Base-by-base conservation (phyloP, 176 grass and related monocot species). In the Zea luxurians region DNA sequence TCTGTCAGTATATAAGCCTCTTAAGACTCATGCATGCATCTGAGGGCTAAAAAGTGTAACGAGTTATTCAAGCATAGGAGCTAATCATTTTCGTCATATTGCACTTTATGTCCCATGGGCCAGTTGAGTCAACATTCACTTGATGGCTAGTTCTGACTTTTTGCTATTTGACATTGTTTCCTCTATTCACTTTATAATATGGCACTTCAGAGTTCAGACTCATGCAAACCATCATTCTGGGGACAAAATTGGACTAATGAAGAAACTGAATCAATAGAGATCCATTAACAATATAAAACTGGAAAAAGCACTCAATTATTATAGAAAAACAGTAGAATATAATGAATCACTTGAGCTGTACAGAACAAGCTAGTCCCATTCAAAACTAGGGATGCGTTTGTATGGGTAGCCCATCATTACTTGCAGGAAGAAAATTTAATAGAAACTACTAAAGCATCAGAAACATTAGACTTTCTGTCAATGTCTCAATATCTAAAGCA, bases 401-500 rank as follows among this genome's bases (percentile, higher is more conserved):
- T 41, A 58, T 38, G 1, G 36, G 3, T 3, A 18, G 12, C 37
- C 15, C 45, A 68, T 79, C 20, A 72, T 74, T 41, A 74, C 61
- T 4, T 60, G 12, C 43, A 75, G 68, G 70, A 75, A 80, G 75
- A 7, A 86, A 61, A 62, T 44, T 21, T 18, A 52, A 40, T 2
- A 61, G 16, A 27, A 66, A 74, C 11, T 4, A 73, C 34, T 27
- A 57, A 73, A 8, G 10, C 9, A 64, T 64, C n/a, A 37, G 35
- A 49, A 41, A 69, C 37, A 65, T 20, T 46, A 49, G 20, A 64
- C 37, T 71, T 83, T 37, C 1, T 70, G 63, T 38, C 37, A 64
- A 76, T 63, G 18, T 71, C 55, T 53, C 45, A 38, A 76, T 70
- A 11, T 70, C 15, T 76, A 49, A 81, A 64, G 7, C 71, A 64